Evolutionary conservation across 1,139 yeast genomes (phyloP), one percentile per base, ranked within the genome.

Genomic region (Yamadazyma pseudoaaseri): DNA sequence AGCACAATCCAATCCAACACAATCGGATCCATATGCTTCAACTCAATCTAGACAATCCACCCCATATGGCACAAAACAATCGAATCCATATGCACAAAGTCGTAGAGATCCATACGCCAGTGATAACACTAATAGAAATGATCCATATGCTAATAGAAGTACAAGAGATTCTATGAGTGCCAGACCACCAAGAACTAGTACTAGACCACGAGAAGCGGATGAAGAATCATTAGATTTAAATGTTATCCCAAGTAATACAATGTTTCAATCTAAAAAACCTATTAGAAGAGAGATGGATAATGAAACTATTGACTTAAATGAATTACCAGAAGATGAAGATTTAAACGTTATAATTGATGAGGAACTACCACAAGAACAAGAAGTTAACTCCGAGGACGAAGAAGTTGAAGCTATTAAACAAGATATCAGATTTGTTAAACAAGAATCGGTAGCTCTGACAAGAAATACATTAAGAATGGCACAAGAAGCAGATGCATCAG

Each of bases 401-500:
- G 97, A 89, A 44, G 89, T 90, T 13, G 96, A 87, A 52, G 87
- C 81, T 29, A 78, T 92, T 48, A 87, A 86, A 56, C 85, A 84
- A 46, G 90, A 90, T 49, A 84, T 86, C 43, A 70, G 87, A 40
- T 89, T 84, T 54, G 81, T 87, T 30, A 90, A 90, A 57, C 94
- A 87, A 50, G 94, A 87, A 50, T 83, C 96, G 1, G 79, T 89
- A 12, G 82, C 86, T 7, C 79, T 89, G 31, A 85, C 97, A 0
- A 73, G 95, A 50, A 89, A 89, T 49, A 89, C 96, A 0, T 65
- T 92, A 40, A 75, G 84, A 47, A 79, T 86, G 79, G 95, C 96
- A 1, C 84, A 84, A 44, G 94, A 87, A 49, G 97, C 97, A 1
- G 97, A 90, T 56, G 85, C 84, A 35, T 77, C 90, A 6, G 98